These are phyloP conservation scores for Coccomyxa sp. DNA, from an alignment of 139 green algal genomes.

Conservation along the genomic window DNA sequence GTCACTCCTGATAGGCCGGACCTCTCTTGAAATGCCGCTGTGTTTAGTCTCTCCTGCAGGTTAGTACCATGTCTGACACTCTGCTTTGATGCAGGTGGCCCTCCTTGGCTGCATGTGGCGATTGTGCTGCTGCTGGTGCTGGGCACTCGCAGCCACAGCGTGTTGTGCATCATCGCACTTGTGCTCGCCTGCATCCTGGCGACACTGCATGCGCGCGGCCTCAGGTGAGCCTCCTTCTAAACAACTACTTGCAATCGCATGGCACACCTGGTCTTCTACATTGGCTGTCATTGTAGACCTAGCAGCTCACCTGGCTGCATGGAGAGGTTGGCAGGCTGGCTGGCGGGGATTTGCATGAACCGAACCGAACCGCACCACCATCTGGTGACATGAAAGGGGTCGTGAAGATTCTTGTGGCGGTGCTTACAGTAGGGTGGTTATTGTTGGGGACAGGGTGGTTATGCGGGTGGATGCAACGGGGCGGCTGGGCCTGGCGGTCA, in stretches of 20 bases:
- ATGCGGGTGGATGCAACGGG: conserved; percentile 23
- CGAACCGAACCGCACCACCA: too few species aligned
- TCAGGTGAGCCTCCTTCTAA: conserved; percentile 5
- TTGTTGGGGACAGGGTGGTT: conserved; percentile 7
- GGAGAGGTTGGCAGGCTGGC: too few species aligned
- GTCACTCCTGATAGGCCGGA: too few species aligned
- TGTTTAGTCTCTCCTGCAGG: too few species aligned
- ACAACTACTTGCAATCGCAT: background rate
- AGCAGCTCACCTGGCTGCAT: background rate
- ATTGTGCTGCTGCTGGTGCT: conserved; percentile 35
- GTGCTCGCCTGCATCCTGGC: conserved; percentile 14
- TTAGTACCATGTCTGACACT: background rate
- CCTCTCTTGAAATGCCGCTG: too few species aligned
- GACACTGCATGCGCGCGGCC: conserved; percentile 24
- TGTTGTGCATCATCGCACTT: conserved; percentile 22
- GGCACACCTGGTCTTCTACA: background rate
- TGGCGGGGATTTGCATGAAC: background rate
- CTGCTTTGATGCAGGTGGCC: conserved; percentile 8
- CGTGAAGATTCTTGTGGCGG: background rate
- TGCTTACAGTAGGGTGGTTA: too few species aligned
- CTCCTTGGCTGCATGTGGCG: conserved; percentile 34
- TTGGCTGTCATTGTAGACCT: background rate
- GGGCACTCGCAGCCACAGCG: conserved; percentile 24
- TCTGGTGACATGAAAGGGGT: too few species aligned
- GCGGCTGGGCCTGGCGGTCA: conserved; percentile 30